Percentiles rank a stretch among this genome's conserved stretches.
phyloP scores from a whole-genome alignment of 2,329 filamentous ascomycete species.

The Clonostachys rhizophaga region DNA sequence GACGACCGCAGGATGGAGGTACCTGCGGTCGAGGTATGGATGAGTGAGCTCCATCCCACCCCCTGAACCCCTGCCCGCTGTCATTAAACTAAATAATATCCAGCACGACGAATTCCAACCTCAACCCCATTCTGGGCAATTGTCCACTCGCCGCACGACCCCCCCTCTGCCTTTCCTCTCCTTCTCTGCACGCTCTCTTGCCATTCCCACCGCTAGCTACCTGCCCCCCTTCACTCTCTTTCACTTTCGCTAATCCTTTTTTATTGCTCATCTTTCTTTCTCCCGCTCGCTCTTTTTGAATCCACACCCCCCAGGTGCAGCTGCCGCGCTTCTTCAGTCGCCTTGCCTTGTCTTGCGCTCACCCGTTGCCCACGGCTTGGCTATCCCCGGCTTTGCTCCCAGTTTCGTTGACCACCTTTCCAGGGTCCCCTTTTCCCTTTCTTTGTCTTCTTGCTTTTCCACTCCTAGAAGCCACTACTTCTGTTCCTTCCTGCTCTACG shows the following conservation, averaged over 20 bases:
- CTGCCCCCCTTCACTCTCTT: neutral
- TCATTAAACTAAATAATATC: slow-evolving; percentile 24
- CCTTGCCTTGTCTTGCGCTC: neutral
- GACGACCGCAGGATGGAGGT: too few species aligned
- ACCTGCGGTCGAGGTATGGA: neutral
- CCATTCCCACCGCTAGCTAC: neutral
- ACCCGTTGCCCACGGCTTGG: neutral
- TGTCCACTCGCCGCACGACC: slow-evolving; percentile 6
- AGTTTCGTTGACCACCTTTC: neutral
- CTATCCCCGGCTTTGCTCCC: neutral
- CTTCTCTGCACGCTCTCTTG: neutral
- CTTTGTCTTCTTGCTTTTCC: neutral
- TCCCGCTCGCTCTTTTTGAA: neutral
- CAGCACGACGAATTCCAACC: slow-evolving; percentile 21
- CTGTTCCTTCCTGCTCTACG: neutral
- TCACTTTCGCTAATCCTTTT: neutral
- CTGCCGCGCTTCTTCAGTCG: neutral
- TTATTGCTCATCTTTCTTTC: slow-evolving; percentile 2
- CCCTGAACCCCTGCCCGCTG: slow-evolving; percentile 11
- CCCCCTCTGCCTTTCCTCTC: neutral
- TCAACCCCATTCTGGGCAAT: slow-evolving; percentile 18
- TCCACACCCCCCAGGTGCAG: too few species aligned
- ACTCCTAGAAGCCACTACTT: neutral
- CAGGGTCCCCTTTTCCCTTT: neutral
- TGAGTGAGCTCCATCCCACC: neutral